These are phyloP conservation scores for Neurospora sp. DNA, from an alignment of 2,329 filamentous ascomycete genomes.

Conservation along the genomic window DNA sequence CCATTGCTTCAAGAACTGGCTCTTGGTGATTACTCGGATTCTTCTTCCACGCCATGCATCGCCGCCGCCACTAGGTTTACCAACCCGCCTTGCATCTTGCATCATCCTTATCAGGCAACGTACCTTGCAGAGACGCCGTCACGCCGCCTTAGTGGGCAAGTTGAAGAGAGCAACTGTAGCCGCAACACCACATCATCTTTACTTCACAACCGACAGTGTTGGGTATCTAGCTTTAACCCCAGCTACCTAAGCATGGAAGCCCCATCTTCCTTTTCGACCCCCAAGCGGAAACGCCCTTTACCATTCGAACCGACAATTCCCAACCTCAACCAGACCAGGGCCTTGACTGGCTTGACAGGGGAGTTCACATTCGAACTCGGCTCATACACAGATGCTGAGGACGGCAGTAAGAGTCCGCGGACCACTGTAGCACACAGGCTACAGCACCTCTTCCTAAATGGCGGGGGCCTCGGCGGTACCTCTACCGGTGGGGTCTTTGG, in stretches of 20 bases:
- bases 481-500: slow-evolving; percentile 22
- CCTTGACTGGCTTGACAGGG: background rate
- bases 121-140: background rate
- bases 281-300: background rate
- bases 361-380: slow-evolving; percentile 36
- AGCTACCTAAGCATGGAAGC: background rate
- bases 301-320: slow-evolving; percentile 1
- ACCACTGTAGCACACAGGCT: slow-evolving; percentile 43
- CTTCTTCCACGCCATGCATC: background rate
- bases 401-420: slow-evolving; percentile 42
- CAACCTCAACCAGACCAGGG: slow-evolving; percentile 6
- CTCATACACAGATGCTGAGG: slow-evolving; percentile 23
- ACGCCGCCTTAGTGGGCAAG: background rate
- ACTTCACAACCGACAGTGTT: background rate
- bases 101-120: background rate
- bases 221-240: background rate
- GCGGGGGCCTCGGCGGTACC: slow-evolving; percentile 26
- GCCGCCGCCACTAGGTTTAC: background rate
- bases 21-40: background rate
- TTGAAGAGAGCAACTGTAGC: background rate
- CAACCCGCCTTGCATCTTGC: background rate
- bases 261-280: background rate
- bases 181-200: background rate
- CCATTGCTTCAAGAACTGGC: background rate
- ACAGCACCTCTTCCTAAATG: slow-evolving; percentile 36